A percentile compares a stretch with the other conserved stretches of the same genome.
phyloP scores from a whole-genome alignment of 768 basidiomycete species.

The Mycena belliarum region DNA sequence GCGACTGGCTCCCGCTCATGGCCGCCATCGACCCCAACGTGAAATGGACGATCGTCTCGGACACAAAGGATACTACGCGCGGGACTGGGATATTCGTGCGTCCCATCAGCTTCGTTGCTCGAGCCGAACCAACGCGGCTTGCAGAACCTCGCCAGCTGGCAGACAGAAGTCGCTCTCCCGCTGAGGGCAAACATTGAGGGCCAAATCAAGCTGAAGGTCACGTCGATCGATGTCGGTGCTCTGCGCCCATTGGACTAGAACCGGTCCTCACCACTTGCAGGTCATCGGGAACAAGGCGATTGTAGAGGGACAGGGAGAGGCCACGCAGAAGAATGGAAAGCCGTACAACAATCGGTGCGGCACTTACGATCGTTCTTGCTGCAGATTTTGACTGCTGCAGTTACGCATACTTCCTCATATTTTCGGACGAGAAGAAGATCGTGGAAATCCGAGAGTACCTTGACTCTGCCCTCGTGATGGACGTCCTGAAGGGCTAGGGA shows the following conservation, averaged over 20 bases:
- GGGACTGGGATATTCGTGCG: slow-evolving; percentile 6
- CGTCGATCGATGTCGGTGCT: neutral
- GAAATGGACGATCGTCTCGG: neutral
- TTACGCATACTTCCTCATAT: slow-evolving; percentile 1
- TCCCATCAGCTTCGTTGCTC: neutral
- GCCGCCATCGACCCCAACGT: slow-evolving; percentile 1
- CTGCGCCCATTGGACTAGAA: neutral
- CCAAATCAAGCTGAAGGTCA: neutral
- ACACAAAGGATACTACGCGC: neutral
- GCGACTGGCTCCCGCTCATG: neutral
- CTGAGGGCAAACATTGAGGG: neutral
- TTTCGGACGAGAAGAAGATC: slow-evolving; percentile 8
- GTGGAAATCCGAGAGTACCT: slow-evolving; percentile 5
- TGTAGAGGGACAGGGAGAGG: neutral
- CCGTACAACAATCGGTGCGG: slow-evolving; percentile 6
- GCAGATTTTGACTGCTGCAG: too few relatives aligned
- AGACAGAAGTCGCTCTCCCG: neutral
- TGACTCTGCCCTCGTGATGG: neutral
- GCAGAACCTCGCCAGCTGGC: slow-evolving; percentile 4
- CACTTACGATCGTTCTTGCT: neutral
- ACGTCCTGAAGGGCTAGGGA: too few relatives aligned
- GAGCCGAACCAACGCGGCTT: neutral
- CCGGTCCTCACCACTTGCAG: neutral
- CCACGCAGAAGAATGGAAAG: neutral
- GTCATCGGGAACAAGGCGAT: slow-evolving; percentile 7